These are phyloP conservation scores for Flaveria robusta DNA, from an alignment of 129 eudicot genomes.

Conservation along the genomic window DNA sequence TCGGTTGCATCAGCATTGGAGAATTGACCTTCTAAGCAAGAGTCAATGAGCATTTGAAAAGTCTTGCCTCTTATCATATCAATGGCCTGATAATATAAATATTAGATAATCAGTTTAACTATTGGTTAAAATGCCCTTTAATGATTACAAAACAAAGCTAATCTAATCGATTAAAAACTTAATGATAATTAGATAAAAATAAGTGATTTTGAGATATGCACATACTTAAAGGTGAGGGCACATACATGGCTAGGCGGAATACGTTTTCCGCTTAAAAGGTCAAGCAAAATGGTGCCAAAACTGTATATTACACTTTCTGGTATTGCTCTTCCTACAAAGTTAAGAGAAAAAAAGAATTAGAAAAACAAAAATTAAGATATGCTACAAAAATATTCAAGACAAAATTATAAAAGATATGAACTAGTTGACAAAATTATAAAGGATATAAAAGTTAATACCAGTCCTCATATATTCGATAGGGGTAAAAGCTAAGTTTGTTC, in stretches of 20 bases:
- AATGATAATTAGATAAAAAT: background rate
- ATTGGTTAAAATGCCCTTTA: background rate
- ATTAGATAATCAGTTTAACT: constrained; percentile 23
- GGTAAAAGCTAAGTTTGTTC: constrained; percentile 84
- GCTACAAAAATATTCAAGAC: background rate
- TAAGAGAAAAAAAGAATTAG: background rate
- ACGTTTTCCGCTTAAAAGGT: constrained; percentile 47
- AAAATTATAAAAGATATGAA: background rate
- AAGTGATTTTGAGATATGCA: background rate
- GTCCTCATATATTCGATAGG: constrained; percentile 85
- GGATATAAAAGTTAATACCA: constrained; percentile 41
- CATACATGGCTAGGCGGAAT: constrained; percentile 67
- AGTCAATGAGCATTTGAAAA: constrained; percentile 90
- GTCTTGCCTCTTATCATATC: constrained; percentile 87
- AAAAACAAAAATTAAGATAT: constrained; percentile 2
- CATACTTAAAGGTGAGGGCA: background rate
- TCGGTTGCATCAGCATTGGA: constrained; percentile 87
- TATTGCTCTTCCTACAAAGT: constrained; percentile 34
- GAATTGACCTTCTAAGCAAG: constrained; percentile 98
- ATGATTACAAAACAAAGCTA: background rate
- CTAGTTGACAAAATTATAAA: background rate
- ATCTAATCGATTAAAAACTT: background rate
- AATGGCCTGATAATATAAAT: constrained; percentile 63
- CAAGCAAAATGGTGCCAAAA: constrained; percentile 44
- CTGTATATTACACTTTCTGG: constrained; percentile 45